A percentile compares a stretch with the other conserved stretches of the same genome.
phyloP scores from a whole-genome alignment of 331 rosid genomes.

The Arachis monticola region DNA sequence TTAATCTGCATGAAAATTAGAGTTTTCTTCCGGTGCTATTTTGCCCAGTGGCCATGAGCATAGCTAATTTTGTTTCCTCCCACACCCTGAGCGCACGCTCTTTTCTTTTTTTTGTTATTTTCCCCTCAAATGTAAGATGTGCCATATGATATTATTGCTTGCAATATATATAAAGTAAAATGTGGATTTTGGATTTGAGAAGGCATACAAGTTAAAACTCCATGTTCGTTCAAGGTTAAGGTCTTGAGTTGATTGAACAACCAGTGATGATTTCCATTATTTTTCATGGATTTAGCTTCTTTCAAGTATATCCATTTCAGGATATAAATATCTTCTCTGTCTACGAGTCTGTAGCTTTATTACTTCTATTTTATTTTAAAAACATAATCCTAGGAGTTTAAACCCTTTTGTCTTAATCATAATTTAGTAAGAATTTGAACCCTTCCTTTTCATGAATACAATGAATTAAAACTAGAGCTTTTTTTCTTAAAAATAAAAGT shows the following conservation, averaged over 20 bases:
- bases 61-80: neutral
- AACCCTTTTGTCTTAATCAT: too few relatives aligned
- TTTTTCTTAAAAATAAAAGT: too few relatives aligned
- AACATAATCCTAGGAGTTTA: too few relatives aligned
- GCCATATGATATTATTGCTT: neutral
- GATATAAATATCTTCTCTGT: neutral
- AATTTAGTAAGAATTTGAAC: too few relatives aligned
- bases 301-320: neutral
- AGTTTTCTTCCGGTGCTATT: slow-evolving; percentile 11
- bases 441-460: too few relatives aligned
- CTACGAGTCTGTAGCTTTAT: slow-evolving; percentile 1
- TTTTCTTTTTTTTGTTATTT: neutral
- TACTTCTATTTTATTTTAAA: neutral
- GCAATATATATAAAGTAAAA: slow-evolving; percentile 19
- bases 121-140: neutral
- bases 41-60: neutral
- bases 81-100: too few relatives aligned
- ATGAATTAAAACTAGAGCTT: too few relatives aligned
- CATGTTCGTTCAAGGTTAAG: slow-evolving; percentile 7
- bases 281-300: slow-evolving; percentile 24
- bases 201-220: slow-evolving; percentile 5
- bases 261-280: neutral
- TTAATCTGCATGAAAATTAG: slow-evolving; percentile 16
- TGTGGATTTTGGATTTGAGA: slow-evolving; percentile 2
- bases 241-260: neutral